These are phyloP conservation scores for Lepiota venenata DNA, from an alignment of 768 basidiomycete species.

Conservation along the genomic window DNA sequence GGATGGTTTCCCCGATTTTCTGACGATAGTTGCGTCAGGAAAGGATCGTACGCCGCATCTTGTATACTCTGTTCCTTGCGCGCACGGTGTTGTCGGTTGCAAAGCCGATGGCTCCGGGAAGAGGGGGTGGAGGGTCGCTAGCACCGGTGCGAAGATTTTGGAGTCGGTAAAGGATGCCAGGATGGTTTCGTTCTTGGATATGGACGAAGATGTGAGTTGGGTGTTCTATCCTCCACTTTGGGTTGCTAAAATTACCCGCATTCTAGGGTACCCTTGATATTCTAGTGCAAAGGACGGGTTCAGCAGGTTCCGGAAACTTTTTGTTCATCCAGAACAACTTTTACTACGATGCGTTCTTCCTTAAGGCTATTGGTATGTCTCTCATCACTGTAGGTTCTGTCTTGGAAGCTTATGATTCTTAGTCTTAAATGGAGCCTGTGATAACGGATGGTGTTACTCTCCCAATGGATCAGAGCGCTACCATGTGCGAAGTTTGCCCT, in stretches of 20 bases:
- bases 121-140: constrained; percentile 62
- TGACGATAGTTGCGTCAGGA: constrained; percentile 50
- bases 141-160: constrained; percentile 57
- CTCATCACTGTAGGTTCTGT: not conserved
- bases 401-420: not conserved
- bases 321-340: constrained; percentile 95
- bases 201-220: constrained; percentile 88
- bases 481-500: constrained; percentile 50
- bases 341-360: constrained; percentile 98
- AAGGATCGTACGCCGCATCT: constrained; percentile 53
- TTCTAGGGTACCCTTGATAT: constrained; percentile 83
- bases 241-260: not conserved
- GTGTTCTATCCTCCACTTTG: not conserved
- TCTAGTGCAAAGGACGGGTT: constrained; percentile 82
- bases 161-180: constrained; percentile 73
- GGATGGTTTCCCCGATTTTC: constrained; percentile 91
- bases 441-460: constrained; percentile 72
- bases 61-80: constrained; percentile 62
- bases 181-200: constrained; percentile 77
- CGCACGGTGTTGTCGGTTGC: constrained; percentile 55
- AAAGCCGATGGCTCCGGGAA: constrained; percentile 42
- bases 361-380: constrained; percentile 85
- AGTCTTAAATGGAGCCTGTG: constrained; percentile 94
- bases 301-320: constrained; percentile 55
- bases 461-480: constrained; percentile 61